Evolutionary conservation across 2,329 filamentous ascomycete species (phyloP), one percentile per base, ranked within the genome.

Genomic region (Colletotrichum sp.): DNA sequence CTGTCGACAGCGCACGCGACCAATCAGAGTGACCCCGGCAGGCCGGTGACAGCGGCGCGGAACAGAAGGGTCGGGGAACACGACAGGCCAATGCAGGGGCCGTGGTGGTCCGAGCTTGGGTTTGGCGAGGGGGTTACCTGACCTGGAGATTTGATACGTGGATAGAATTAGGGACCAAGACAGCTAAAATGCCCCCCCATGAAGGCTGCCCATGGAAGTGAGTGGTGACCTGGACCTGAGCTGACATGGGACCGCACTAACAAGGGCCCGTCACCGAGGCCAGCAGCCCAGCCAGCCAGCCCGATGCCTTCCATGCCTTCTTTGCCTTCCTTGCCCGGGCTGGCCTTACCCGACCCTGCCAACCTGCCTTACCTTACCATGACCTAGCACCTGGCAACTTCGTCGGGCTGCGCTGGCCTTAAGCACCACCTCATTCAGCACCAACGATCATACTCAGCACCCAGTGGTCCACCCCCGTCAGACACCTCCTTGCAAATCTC

Each of bases 71-170:
- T 36, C 43, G 18, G 21, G 34, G 34, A 26, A 32, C 28, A 63
- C 58, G 32, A 38, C 58, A 66, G 34, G 12, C 61, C 68, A 66
- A 75, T 75, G 73, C 73, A 75, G 69, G 73, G 69, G 56, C 69
- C 62, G 73, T 5, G 21, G 32, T 36, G 69, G 63, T 18, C 73
- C 63, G 56, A 67, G 73, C 63, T 73, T 56, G 43, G 62, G 38
- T 58, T 58, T 62, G 56, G 63, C 69, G 69, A 73, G 43, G 73
- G 69, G 32, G 24, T 71, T 66, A 36, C 68, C 68, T 12, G 30
- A 66, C 43, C 30, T 18, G 58, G 68, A 59, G 43, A 36, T 66
- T 28, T 66, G 68, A 62, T 66, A 71, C 68, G 68, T 52, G 62
- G 36, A 65, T 65, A 48, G 36, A 65, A 65, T 65, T 65, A 65